Conservation (phyloP, 345 rosid genomes). For the Cardamine occulta region DNA sequence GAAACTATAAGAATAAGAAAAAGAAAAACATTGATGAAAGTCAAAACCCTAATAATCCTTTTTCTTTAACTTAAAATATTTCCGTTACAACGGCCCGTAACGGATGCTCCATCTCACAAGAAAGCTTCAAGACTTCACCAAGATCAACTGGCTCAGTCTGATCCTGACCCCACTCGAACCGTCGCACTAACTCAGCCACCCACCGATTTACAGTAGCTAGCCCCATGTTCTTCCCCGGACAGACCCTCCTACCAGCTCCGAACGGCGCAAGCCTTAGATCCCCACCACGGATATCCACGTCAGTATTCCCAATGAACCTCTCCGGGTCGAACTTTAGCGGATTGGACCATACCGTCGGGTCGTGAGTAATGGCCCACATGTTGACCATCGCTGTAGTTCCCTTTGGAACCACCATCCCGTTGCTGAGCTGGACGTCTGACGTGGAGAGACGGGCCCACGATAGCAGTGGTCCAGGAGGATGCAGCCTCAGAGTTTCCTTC, state of each 20-base stretch:
- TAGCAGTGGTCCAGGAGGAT: conserved; percentile 92
- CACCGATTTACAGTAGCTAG: conserved; percentile 67
- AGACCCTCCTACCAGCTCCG: conserved; percentile 88
- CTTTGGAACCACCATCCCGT: conserved; percentile 78
- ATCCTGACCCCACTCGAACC: conserved; percentile 63
- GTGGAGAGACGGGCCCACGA: conserved; percentile 94
- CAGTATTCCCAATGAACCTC: conserved; percentile 55
- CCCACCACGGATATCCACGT: conserved; percentile 69
- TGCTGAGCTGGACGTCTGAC: conserved; percentile 75
- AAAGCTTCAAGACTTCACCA: conserved; percentile 73
- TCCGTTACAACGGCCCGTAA: conserved; percentile 54
- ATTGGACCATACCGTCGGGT: conserved; percentile 63
- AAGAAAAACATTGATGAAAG: conserved; percentile 5
- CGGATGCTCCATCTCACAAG: conserved; percentile 89
- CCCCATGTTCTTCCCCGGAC: conserved; percentile 87
- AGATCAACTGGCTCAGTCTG: conserved; percentile 57
- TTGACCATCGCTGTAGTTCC: conserved; percentile 91
- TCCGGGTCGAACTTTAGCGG: conserved; percentile 69
- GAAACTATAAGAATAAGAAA: background rate
- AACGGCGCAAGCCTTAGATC: conserved; percentile 87
- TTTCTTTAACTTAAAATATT: conserved; percentile 22
- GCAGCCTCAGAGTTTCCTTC: conserved; percentile 72
- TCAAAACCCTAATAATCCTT: conserved; percentile 25
- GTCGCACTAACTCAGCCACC: conserved; percentile 71
- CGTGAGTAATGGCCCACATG: conserved; percentile 98